Evolutionary conservation across 345 rosid genomes (phyloP), one percentile per base, ranked within the genome.

Genomic region (Mallotus nudiflorus): DNA sequence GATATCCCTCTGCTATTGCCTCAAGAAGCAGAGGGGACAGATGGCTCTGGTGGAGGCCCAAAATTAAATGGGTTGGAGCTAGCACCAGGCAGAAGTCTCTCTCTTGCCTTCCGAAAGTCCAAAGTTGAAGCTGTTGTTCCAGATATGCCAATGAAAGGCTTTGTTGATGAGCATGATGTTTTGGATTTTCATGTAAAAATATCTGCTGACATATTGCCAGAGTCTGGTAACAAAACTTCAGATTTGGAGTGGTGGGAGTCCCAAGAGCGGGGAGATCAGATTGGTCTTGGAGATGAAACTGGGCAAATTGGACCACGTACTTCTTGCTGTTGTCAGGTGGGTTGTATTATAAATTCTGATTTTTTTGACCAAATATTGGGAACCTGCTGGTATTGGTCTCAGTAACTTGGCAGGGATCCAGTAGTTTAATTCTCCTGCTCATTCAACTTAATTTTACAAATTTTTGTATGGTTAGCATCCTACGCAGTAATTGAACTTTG

Each of bases 1-100:
- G 99, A 96, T 74, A 91, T 96, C 78, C 99, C 99, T 3, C 83
- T 96, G 42, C 97, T 96, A 62, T 81, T 96, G 79, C 97, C 93
- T 74, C 97, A 88, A 67, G 97, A 96, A 75, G 73, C 93, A 51
- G 87, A 84, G 50, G 87, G 80, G 62, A 40, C 85, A 61, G 92
- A 84, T 73, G 73, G 76, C 60, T 78, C 82, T 37, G 69, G 69
- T 79, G 80, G 70, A 66, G 83, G 66, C 57, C 71, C 68, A 54
- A 78, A 84, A 77, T 72, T 73, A 65, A 86, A 85, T 72, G 82
- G 82, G 68, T 42, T 70, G 58, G 83, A 82, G 40, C 24, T 67
- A 64, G 73, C 31, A 59, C 27, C 82, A 19, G 76, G 72, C 40
- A 91, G 81, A 79, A 84, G 81, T 78, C 83, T 74, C 55, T 83